Percentiles rank a stretch among this genome's conserved stretches.
phyloP scores from a whole-genome alignment of 2,329 filamentous ascomycete species.

The Alternaria ethzedia region DNA sequence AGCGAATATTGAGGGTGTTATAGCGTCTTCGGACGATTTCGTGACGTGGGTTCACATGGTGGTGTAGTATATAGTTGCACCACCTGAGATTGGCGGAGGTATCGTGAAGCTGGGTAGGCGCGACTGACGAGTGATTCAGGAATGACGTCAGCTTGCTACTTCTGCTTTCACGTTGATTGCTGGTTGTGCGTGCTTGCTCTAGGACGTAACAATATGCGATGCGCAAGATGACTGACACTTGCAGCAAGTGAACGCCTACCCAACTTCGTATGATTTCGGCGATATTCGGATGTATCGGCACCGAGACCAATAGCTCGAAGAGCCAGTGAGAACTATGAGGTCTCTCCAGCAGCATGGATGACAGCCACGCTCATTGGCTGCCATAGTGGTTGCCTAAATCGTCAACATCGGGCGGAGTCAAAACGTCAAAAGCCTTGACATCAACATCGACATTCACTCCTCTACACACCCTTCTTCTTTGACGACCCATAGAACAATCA shows the following conservation, averaged over 20 bases:
- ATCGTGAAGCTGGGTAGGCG: background rate
- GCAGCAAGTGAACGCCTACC: background rate
- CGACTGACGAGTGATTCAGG: background rate
- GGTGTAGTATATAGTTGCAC: background rate
- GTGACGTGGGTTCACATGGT: background rate
- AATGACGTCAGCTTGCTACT: background rate
- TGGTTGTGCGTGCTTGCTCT: background rate
- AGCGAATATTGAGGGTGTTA: accelerated
- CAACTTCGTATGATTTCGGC: background rate
- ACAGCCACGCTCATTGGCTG: background rate
- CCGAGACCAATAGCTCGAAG: background rate
- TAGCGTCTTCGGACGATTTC: background rate
- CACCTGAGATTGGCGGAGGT: accelerated
- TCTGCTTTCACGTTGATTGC: background rate
- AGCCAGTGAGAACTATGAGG: background rate
- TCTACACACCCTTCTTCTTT: background rate
- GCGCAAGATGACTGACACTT: background rate
- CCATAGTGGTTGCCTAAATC: background rate
- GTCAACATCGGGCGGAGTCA: background rate
- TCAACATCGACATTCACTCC: background rate
- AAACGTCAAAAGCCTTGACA: background rate
- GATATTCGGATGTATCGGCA: background rate
- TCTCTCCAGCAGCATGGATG: accelerated
- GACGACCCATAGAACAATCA: background rate
- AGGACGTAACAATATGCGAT: background rate